Evolutionary conservation across 2,329 filamentous ascomycete species (phyloP).

Genomic region (Albophoma yamanashiensis): DNA sequence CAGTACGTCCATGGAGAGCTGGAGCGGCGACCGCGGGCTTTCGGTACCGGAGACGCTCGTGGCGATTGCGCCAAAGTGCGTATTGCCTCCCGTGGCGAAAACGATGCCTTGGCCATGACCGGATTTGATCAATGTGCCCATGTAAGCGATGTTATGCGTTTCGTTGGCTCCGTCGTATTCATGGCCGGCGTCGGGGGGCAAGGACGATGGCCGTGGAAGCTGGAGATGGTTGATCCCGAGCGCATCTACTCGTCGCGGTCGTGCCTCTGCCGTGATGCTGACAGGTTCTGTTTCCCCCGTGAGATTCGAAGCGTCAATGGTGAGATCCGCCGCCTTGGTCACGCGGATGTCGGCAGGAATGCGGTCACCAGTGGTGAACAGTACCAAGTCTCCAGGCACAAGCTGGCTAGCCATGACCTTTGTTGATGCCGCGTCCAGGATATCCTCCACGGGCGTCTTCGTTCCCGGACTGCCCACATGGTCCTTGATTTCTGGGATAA

Average conservation of each 20-base stretch:
- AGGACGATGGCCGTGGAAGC: slow-evolving; percentile 29
- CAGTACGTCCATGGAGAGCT: slow-evolving; percentile 94
- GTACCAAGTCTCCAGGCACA: slow-evolving; percentile 83
- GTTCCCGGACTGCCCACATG: slow-evolving; percentile 31
- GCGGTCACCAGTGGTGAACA: slow-evolving; percentile 92
- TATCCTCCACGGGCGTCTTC: slow-evolving; percentile 49
- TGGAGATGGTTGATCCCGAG: slow-evolving; percentile 18
- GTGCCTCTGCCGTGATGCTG: slow-evolving; percentile 58
- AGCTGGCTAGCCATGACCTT: slow-evolving; percentile 82
- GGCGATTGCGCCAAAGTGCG: slow-evolving; percentile 93
- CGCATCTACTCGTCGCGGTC: slow-evolving; percentile 16
- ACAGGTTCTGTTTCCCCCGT: slow-evolving; percentile 96
- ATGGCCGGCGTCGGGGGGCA: slow-evolving; percentile 38
- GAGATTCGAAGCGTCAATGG: slow-evolving; percentile 92
- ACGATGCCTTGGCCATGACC: slow-evolving; percentile 94
- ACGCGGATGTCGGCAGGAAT: slow-evolving; percentile 95
- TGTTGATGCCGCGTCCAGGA: slow-evolving; percentile 61
- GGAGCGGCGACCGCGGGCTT: slow-evolving; percentile 85
- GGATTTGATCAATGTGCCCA: slow-evolving; percentile 92
- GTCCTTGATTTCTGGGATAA: slow-evolving; percentile 32
- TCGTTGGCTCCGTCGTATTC: slow-evolving; percentile 51
- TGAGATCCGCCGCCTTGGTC: slow-evolving; percentile 77
- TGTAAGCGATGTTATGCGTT: slow-evolving; percentile 88
- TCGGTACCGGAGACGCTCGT: slow-evolving; percentile 91
- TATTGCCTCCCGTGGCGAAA: slow-evolving; percentile 88